Evolutionary conservation across 1,139 yeast genomes (phyloP).

Genomic region (Kodamaea fungicola): DNA sequence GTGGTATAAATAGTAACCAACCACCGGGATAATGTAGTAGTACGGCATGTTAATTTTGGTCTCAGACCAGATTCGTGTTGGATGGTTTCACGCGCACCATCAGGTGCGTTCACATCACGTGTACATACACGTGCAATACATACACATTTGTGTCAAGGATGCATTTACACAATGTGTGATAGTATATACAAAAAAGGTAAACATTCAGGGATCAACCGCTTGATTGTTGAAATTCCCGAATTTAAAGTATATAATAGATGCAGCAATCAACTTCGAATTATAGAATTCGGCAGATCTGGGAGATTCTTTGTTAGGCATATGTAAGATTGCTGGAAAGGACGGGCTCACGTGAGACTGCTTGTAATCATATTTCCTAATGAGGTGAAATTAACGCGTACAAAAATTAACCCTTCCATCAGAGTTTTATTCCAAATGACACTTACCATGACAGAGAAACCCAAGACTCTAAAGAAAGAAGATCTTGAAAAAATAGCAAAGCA

Average conservation of each 20-base stretch:
- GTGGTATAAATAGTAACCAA: conserved; percentile 14
- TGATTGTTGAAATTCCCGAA: no score
- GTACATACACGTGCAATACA: no score
- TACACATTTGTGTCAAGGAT: no score
- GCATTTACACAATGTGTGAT: no score
- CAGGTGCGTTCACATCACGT: no score
- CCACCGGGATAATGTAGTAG: conserved; percentile 3
- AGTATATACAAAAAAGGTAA: no score
- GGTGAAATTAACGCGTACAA: conserved; percentile 8
- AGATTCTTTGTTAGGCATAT: no score
- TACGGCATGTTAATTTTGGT: background rate
- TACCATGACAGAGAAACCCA: conserved; percentile 18
- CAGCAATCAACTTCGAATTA: no score
- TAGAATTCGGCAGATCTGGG: no score
- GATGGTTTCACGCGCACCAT: background rate
- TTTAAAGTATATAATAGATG: no score
- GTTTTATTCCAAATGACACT: background rate
- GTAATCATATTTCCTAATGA: conserved; percentile 9
- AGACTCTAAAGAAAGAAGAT: conserved; percentile 44
- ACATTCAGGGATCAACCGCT: no score
- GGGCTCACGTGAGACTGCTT: conserved; percentile 5
- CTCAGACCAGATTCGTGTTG: background rate
- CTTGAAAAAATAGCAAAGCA: conserved; percentile 46
- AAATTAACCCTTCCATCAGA: background rate
- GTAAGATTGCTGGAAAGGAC: no score